These are phyloP conservation scores for Dryadomyces quercus-mongolicae DNA, from an alignment of 2,329 filamentous ascomycete genomes.

Conservation along the genomic window DNA sequence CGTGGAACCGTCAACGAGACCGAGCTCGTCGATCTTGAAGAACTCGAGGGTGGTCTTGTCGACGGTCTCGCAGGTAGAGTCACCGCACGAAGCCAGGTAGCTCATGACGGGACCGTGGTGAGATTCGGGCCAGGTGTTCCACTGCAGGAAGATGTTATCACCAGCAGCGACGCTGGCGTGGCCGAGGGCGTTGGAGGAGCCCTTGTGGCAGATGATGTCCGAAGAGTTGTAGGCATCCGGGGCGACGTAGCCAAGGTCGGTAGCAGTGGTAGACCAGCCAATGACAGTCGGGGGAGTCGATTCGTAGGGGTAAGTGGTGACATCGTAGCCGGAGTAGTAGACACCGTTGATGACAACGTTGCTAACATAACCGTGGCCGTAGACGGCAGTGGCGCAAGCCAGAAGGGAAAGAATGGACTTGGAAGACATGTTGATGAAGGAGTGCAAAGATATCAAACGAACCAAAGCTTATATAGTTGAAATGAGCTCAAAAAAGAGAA, in stretches of 20 bases:
- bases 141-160: slow-evolving; percentile 26
- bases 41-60: slow-evolving; percentile 11
- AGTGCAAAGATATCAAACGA: background rate
- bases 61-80: slow-evolving; percentile 9
- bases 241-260: slow-evolving; percentile 39
- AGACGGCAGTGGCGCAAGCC: slow-evolving; percentile 44
- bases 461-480: background rate
- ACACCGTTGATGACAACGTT: slow-evolving; percentile 54
- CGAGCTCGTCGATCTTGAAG: slow-evolving; percentile 12
- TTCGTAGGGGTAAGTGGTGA: slow-evolving; percentile 23
- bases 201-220: slow-evolving; percentile 36
- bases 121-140: slow-evolving; percentile 28
- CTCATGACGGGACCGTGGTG: slow-evolving; percentile 45
- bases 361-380: slow-evolving; percentile 13
- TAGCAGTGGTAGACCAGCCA: slow-evolving; percentile 29
- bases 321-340: slow-evolving; percentile 28
- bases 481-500: background rate
- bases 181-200: slow-evolving; percentile 23
- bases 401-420: slow-evolving; percentile 2
- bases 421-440: slow-evolving; percentile 1
- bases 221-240: slow-evolving; percentile 23
- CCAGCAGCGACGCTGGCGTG: slow-evolving; percentile 27
- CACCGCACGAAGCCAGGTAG: slow-evolving; percentile 34
- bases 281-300: slow-evolving; percentile 23
- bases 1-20: slow-evolving; percentile 17